Evolutionary conservation across 2,329 filamentous ascomycete genomes (phyloP).

Genomic region (Hymenoscyphus fraxineus): DNA sequence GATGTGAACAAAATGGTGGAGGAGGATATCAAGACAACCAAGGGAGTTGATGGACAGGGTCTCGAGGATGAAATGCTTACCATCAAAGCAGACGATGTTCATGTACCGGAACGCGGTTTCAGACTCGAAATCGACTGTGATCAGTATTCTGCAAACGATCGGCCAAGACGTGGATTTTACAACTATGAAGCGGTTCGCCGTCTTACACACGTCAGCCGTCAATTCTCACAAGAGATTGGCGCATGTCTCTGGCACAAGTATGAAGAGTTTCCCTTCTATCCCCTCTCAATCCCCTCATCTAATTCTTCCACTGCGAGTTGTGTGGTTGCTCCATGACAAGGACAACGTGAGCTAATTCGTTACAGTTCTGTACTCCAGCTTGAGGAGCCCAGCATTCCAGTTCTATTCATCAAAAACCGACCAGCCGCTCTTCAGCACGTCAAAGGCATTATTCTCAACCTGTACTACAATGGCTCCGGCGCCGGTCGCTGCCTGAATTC

Average conservation of each 20-base stretch:
- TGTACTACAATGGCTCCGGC: not conserved
- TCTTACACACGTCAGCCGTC: not conserved
- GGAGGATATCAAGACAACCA: not conserved
- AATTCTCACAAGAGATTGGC: not conserved
- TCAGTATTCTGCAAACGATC: not conserved
- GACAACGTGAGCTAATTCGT: no score
- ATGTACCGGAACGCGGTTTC: not conserved
- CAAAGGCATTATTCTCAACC: not conserved
- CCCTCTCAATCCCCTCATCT: no score
- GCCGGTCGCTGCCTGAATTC: not conserved
- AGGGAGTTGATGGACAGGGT: not conserved
- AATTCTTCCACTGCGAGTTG: no score
- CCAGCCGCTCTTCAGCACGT: constrained; percentile 2
- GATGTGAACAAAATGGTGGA: not conserved
- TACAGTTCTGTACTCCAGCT: not conserved
- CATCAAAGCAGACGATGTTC: not conserved
- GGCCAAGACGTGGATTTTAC: not conserved
- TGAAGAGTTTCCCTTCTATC: no score
- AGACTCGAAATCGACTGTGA: not conserved
- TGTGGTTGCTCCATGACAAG: no score
- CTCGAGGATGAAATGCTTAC: not conserved
- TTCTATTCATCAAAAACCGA: not conserved
- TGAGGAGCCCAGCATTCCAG: not conserved
- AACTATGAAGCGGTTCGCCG: not conserved
- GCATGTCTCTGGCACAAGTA: constrained; percentile 1